These are phyloP conservation scores for Raphanus sativus DNA, from an alignment of 345 rosid species.

Conservation along the genomic window DNA sequence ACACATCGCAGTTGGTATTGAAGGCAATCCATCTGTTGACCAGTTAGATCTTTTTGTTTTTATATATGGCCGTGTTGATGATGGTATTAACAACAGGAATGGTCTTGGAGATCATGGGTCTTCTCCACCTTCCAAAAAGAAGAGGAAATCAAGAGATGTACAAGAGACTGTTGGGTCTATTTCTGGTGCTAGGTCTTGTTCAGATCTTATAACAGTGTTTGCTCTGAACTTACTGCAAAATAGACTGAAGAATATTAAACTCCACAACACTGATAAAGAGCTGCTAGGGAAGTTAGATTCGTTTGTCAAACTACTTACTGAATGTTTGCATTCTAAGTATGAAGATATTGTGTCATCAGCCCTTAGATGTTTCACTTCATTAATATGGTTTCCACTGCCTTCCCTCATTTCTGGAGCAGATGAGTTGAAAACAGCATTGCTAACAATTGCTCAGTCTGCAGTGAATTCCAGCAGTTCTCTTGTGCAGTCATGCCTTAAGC, in stretches of 20 bases:
- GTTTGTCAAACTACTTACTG: conserved; percentile 62
- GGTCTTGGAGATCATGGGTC: conserved; percentile 40
- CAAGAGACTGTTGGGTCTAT: conserved; percentile 38
- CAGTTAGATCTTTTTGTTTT: conserved; percentile 71
- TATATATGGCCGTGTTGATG: conserved; percentile 59
- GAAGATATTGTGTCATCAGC: conserved; percentile 76
- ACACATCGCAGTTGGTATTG: conserved; percentile 78
- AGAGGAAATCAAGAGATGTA: conserved; percentile 30
- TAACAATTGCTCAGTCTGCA: conserved; percentile 68
- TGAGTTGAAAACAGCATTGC: conserved; percentile 62
- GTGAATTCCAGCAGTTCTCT: conserved; percentile 56
- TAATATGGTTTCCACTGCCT: conserved; percentile 76
- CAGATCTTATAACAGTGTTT: conserved; percentile 75
- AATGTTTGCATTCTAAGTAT: conserved; percentile 81
- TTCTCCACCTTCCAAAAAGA: conserved; percentile 28
- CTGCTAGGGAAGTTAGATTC: conserved; percentile 80
- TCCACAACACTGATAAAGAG: conserved; percentile 43
- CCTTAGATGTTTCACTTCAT: conserved; percentile 69
- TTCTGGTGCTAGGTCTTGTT: conserved; percentile 46
- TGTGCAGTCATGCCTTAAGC: conserved; percentile 74
- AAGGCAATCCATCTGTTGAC: conserved; percentile 72
- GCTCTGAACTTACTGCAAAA: conserved; percentile 66
- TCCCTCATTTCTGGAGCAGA: conserved; percentile 74
- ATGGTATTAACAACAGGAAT: conserved; percentile 54
- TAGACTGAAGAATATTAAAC: conserved; percentile 56